Percentiles rank a stretch among this genome's conserved stretches.
phyloP scores from a whole-genome alignment of 192 early-diverging fungal species.

The Linnemannia zychae region DNA sequence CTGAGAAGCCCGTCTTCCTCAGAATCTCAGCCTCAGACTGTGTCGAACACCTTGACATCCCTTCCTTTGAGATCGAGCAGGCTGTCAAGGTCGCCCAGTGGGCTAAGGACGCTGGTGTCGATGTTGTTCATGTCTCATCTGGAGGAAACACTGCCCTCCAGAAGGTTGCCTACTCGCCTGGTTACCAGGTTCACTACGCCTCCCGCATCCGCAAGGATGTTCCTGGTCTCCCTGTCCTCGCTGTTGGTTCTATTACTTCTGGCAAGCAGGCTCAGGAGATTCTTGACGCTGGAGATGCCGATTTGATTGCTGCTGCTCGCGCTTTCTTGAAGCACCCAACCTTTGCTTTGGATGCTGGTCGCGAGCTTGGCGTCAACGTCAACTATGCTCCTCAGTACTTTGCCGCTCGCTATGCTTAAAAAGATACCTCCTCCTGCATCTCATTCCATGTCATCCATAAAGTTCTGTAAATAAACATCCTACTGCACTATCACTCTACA shows the following conservation, averaged over 20 bases:
- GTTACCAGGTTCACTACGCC: conserved; percentile 83
- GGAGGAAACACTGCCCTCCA: conserved; percentile 78
- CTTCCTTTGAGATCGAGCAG: conserved; percentile 81
- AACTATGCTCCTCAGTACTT: conserved; percentile 74
- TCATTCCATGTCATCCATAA: not conserved
- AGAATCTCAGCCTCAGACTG: conserved; percentile 86
- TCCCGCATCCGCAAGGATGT: conserved; percentile 71
- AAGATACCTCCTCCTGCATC: not conserved
- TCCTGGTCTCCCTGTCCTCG: conserved; percentile 67
- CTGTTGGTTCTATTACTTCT: conserved; percentile 82
- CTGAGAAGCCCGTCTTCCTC: conserved; percentile 81
- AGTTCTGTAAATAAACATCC: not conserved
- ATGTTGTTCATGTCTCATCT: conserved; percentile 87
- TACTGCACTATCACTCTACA: not conserved
- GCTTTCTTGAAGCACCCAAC: conserved; percentile 76
- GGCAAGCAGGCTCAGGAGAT: conserved; percentile 80
- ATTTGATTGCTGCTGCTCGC: conserved; percentile 82
- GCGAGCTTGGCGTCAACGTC: conserved; percentile 73
- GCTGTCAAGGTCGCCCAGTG: conserved; percentile 71
- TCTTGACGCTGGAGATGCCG: conserved; percentile 73
- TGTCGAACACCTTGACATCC: conserved; percentile 53
- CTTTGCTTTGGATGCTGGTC: conserved; percentile 77
- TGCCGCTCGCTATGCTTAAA: conserved; percentile 21
- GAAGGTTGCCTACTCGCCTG: conserved; percentile 60
- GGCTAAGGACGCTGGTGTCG: conserved; percentile 81